These are phyloP conservation scores for Zangia roseola DNA, from an alignment of 768 basidiomycete genomes.

Conservation along the genomic window DNA sequence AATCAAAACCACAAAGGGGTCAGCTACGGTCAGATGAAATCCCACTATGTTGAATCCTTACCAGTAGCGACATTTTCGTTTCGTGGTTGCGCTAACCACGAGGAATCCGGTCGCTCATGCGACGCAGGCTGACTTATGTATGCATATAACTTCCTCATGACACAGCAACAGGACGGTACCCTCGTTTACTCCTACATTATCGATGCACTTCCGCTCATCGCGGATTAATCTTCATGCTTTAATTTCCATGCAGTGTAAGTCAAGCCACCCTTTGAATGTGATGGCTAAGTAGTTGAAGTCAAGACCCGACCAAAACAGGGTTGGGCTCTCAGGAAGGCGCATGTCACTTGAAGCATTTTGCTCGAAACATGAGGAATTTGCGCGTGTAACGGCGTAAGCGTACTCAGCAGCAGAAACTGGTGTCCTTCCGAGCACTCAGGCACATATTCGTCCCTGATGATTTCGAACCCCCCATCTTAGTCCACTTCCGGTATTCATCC, in stretches of 20 bases:
- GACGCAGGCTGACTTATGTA: constrained; percentile 24
- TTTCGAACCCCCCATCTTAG: constrained; percentile 6
- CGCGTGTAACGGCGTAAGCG: background rate
- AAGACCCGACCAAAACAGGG: background rate
- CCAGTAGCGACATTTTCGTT: constrained; percentile 30
- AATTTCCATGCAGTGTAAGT: constrained; percentile 17
- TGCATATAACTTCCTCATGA: constrained; percentile 11
- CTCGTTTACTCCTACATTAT: constrained; percentile 13
- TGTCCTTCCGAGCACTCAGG: constrained; percentile 6
- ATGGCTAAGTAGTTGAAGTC: no score
- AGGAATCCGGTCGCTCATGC: constrained; percentile 16
- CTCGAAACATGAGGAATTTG: constrained; percentile 2
- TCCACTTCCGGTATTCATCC: constrained; percentile 10
- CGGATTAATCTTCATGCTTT: constrained; percentile 16
- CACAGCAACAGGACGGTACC: constrained; percentile 20
- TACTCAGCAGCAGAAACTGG: constrained; percentile 9
- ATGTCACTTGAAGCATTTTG: constrained; percentile 4
- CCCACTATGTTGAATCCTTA: constrained; percentile 19
- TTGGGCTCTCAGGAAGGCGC: background rate
- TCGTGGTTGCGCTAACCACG: constrained; percentile 26
- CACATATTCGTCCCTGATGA: constrained; percentile 9
- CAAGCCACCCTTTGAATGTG: background rate
- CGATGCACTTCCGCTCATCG: constrained; percentile 8
- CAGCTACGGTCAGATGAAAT: constrained; percentile 13
- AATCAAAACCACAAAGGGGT: background rate